Base-by-base conservation (phyloP, 2,329 filamentous ascomycete genomes). In the Aspergillus alliaceus region DNA sequence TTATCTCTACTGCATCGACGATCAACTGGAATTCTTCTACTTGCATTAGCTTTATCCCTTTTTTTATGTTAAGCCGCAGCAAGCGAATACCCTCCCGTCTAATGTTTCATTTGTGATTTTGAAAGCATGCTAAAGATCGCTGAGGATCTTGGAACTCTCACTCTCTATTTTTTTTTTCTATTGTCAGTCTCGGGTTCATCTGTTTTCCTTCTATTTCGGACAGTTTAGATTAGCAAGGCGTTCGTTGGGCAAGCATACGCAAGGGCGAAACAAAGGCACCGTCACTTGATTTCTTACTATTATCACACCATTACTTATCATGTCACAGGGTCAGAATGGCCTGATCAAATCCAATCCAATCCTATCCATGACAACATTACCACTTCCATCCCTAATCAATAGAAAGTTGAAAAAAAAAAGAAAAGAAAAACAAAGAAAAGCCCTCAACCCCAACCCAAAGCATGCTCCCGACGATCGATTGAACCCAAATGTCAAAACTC, bases 41-140 rank as follows among this genome's bases (percentile, higher is more conserved):
- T 31, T 53, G 35, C 49, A 47, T 53, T 20, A 18, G 8, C 47
- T 20, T 44, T 56, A 24, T 27, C 14, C 8, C 32, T 50, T 56
- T 49, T 34, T 57, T 55, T 12, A 32, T 20, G 7, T 35, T 51
- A 24, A 55, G 22, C 37, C 53, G 53, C 54, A 34, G 6, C 40
- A 57, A 40, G 54, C 54, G 50, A 53, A 53, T 57, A 57, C 54
- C 49, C 54, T 52, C 49, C 32, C 39, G 53, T 52, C 50, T 42
- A 31, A 46, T 46, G 50, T 57, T 53, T 57, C 50, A 32, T 57
- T 57, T 57, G 54, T 57, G 15, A 27, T 29, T 3, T 40, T 51
- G 47, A 22, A 49, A 51, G 18, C 27, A 44, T 53, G 12, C 37
- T 53, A 18, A 52, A 53, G 50, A 53, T 44, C 27, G n/a, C 25